These are phyloP conservation scores for Lupinus albus DNA, from an alignment of 306 rosid genomes.

Conservation along the genomic window DNA sequence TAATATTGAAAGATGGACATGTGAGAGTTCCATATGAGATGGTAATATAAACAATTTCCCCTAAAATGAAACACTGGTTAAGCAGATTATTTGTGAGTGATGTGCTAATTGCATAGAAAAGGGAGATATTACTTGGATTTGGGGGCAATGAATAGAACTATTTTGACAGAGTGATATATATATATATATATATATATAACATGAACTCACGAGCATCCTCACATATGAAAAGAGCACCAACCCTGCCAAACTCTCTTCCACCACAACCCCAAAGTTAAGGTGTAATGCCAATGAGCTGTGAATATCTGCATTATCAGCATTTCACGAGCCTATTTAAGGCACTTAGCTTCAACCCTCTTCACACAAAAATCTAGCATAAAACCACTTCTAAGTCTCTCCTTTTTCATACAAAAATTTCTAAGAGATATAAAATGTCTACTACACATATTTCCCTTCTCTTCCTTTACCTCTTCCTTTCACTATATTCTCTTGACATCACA, in stretches of 20 bases:
- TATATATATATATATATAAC: no score
- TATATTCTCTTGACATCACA: conserved; percentile 37
- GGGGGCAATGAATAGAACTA: conserved; percentile 22
- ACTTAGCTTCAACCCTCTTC: conserved; percentile 36
- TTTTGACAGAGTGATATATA: conserved; percentile 33
- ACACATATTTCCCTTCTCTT: conserved; percentile 38
- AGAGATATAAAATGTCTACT: conserved; percentile 41
- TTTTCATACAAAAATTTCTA: conserved; percentile 34
- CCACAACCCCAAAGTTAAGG: conserved; percentile 44
- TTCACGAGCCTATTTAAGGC: conserved; percentile 84
- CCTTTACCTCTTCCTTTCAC: conserved; percentile 44
- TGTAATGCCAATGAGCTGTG: conserved; percentile 46
- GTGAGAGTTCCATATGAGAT: no score
- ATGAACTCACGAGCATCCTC: conserved; percentile 71
- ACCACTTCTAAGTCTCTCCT: conserved; percentile 4
- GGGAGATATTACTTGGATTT: conserved; percentile 34
- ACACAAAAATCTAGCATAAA: conserved; percentile 41
- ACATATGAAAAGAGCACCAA: conserved; percentile 46
- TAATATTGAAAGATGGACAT: no score
- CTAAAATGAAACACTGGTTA: no score
- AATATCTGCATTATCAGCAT: conserved; percentile 47
- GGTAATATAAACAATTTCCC: no score
- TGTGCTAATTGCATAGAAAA: conserved; percentile 9
- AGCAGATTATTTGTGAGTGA: background rate
- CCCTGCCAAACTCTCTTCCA: conserved; percentile 55